These are phyloP conservation scores for Delitschia confertaspora DNA, from an alignment of 495 filamentous ascomycete species.

Conservation along the genomic window DNA sequence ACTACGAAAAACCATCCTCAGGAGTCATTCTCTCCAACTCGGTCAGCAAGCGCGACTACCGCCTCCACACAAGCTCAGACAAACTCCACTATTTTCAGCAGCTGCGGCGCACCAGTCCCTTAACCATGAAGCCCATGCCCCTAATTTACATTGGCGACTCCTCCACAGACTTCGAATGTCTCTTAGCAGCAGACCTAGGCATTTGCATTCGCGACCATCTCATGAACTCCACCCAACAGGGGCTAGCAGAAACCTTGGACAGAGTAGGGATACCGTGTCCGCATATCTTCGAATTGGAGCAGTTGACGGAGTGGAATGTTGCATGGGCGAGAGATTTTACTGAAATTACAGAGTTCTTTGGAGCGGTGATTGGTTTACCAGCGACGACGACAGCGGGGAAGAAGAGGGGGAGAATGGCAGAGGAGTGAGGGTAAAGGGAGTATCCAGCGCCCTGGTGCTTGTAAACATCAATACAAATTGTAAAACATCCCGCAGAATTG, in stretches of 20 bases:
- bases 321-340: constrained; percentile 11
- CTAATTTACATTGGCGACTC: constrained; percentile 34
- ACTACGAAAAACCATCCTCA: constrained; percentile 8
- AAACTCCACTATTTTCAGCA: constrained; percentile 20
- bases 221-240: constrained; percentile 15
- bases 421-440: too few relatives aligned
- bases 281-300: constrained; percentile 6
- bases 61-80: constrained; percentile 30
- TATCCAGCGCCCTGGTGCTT: too few relatives aligned
- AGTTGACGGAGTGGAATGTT: constrained; percentile 6
- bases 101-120: constrained; percentile 1
- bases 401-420: too few relatives aligned
- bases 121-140: not conserved
- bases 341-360: constrained; percentile 8
- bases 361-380: too few relatives aligned
- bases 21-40: constrained; percentile 14
- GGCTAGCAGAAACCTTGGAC: constrained; percentile 24
- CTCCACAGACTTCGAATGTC: constrained; percentile 32
- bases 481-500: too few relatives aligned
- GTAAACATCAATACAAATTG: too few relatives aligned
- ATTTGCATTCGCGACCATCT: constrained; percentile 32
- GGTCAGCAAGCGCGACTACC: constrained; percentile 13
- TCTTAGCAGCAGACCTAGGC: constrained; percentile 29
- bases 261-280: constrained; percentile 20
- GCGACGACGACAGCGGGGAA: too few relatives aligned